These are phyloP conservation scores for Entelexis paramagnoliae DNA, from an alignment of 1,139 yeast species.

Conservation along the genomic window DNA sequence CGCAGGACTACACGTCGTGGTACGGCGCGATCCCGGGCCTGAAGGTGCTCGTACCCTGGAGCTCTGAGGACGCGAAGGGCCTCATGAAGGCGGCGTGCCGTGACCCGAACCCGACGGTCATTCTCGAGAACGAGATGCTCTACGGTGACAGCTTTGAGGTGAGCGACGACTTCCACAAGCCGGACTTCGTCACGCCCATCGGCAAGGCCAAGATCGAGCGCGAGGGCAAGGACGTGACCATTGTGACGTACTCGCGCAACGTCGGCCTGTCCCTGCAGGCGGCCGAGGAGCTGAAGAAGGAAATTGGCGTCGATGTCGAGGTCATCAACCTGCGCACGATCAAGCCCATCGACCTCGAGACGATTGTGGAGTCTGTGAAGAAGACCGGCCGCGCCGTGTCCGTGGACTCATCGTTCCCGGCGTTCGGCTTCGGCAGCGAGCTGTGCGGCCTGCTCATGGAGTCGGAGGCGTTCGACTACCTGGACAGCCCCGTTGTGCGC, in stretches of 20 bases:
- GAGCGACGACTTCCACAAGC: constrained; percentile 75
- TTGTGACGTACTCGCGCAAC: constrained; percentile 87
- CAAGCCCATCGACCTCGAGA: constrained; percentile 87
- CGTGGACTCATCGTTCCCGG: constrained; percentile 97
- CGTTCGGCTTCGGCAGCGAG: constrained; percentile 97
- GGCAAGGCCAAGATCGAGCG: constrained; percentile 94
- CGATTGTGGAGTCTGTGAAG: constrained; percentile 80
- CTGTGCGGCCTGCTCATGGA: constrained; percentile 97
- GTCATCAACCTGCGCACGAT: constrained; percentile 92
- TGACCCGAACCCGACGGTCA: constrained; percentile 96
- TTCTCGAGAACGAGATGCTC: constrained; percentile 89
- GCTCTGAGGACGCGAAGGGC: constrained; percentile 95
- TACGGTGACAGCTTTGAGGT: constrained; percentile 89
- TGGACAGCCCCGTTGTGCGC: constrained; percentile 98
- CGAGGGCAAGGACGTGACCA: constrained; percentile 81
- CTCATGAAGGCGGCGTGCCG: constrained; percentile 90
- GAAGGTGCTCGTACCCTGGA: constrained; percentile 90
- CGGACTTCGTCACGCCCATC: constrained; percentile 85
- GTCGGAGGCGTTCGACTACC: constrained; percentile 93
- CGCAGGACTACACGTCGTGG: constrained; percentile 97
- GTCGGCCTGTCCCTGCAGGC: constrained; percentile 80
- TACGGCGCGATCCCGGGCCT: constrained; percentile 97
- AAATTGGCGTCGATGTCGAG: constrained; percentile 83
- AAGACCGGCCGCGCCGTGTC: constrained; percentile 95
- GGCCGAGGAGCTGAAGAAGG: constrained; percentile 73